Conservation (phyloP, 2,329 filamentous ascomycete genomes). For the Calonectria leucothoes region DNA sequence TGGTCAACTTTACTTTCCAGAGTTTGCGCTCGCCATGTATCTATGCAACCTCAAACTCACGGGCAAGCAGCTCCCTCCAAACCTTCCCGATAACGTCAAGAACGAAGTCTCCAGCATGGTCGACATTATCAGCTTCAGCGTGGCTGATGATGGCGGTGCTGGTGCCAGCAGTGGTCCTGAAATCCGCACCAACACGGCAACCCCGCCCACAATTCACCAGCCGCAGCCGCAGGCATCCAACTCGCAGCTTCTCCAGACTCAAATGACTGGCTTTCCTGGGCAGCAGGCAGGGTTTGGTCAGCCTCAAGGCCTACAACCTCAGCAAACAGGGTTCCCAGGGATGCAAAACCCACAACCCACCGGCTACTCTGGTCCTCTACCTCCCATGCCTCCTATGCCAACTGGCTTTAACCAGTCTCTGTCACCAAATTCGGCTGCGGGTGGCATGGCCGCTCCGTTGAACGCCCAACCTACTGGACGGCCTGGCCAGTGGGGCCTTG, state of each 20-base stretch:
- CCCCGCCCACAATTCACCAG: slow-evolving; percentile 70
- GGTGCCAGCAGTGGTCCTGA: slow-evolving; percentile 72
- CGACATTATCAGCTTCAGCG: slow-evolving; percentile 96
- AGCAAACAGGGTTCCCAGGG: slow-evolving; percentile 77
- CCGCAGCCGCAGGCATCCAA: slow-evolving; percentile 82
- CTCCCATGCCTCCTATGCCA: slow-evolving; percentile 86
- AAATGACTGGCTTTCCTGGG: slow-evolving; percentile 76
- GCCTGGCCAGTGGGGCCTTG: slow-evolving; percentile 97
- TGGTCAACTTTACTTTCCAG: slow-evolving; percentile 94
- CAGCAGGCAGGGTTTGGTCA: slow-evolving; percentile 70
- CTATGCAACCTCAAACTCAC: slow-evolving; percentile 94
- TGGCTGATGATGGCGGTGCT: slow-evolving; percentile 76
- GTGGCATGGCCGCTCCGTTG: slow-evolving; percentile 76
- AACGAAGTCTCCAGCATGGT: slow-evolving; percentile 99
- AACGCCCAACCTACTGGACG: slow-evolving; percentile 94
- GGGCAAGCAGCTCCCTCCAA: slow-evolving; percentile 81
- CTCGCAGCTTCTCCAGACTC: slow-evolving; percentile 70
- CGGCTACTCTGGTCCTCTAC: slow-evolving; percentile 86
- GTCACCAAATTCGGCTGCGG: slow-evolving; percentile 61
- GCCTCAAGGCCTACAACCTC: slow-evolving; percentile 70
- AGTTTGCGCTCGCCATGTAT: slow-evolving; percentile 98
- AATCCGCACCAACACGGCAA: slow-evolving; percentile 67
- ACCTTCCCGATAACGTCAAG: slow-evolving; percentile 85
- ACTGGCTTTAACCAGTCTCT: slow-evolving; percentile 67
- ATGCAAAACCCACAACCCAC: slow-evolving; percentile 76